Evolutionary conservation across 441 rosid species (phyloP), one percentile per base, ranked within the genome.

Genomic region (Pelargonium citronellum): DNA sequence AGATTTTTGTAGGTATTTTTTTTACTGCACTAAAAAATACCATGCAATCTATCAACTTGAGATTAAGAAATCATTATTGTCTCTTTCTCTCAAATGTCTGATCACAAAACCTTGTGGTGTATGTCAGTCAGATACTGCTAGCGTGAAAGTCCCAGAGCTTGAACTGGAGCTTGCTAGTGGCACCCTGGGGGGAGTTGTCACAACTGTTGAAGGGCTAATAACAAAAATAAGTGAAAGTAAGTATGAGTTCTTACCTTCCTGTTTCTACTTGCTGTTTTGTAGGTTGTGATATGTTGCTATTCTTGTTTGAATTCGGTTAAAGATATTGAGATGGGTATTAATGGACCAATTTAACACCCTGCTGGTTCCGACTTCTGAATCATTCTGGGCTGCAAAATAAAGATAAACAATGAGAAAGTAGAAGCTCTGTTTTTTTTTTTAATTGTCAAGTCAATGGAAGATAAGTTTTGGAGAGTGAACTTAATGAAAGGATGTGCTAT

Each of bases 201-300:
- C 98, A 43, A 95, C 99, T 12, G 97, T 95, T 58, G 98, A 95
- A 80, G 98, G 98, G n/a, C 83, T 95, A 77, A 87, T 92, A 69
- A 85, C 97, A 73, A 85, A 95, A 79, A 92, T 95, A 67, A 85
- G 95, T 82, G 98, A 95, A 81, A 95, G 99, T 92, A 75, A 87
- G 98, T 80, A 63, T 71, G 9, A 19, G 60, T 27, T 70, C 71
- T 22, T 60, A 46, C 27, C 30, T 73, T 44, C 70, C 20, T 16
- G 5, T 57, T 37, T 72, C 66, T 61, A 51, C 58, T 19, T 64
- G 17, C 71, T 41, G 5, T 27, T 10, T 46, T 17, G 44, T 37
- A 15, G 43, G 44, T 71, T 64, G 1, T 30, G 17, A 41, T 51
- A 34, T 39, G 5, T 41, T 30, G 20, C 24, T 8, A 58, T 60